Evolutionary conservation across 2,329 filamentous ascomycete species (phyloP).

Genomic region (Penicillium sp.): DNA sequence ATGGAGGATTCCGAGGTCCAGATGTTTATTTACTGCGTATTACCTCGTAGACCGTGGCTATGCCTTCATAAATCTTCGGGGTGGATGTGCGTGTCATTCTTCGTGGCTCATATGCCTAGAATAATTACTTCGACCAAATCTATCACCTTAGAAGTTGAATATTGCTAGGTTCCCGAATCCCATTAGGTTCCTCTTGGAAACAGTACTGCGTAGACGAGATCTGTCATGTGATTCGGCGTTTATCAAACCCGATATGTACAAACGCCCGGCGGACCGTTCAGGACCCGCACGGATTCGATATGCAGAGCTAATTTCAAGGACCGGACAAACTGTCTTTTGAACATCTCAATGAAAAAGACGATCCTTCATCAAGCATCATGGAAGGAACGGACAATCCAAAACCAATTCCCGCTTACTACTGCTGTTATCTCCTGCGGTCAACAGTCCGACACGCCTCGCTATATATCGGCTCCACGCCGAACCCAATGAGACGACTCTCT

Average conservation of each 20-base stretch:
- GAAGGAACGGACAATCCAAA: conserved; percentile 40
- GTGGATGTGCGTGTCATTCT: too few species aligned
- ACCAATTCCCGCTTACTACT: conserved; percentile 81
- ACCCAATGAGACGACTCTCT: conserved; percentile 75
- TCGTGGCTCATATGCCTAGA: too few species aligned
- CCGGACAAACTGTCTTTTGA: background rate
- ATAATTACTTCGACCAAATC: too few species aligned
- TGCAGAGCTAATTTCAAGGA: conserved; percentile 10
- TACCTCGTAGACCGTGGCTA: too few species aligned
- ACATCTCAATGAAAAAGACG: background rate
- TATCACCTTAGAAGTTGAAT: background rate
- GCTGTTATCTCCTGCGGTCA: conserved; percentile 87
- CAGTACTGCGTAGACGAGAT: too few species aligned
- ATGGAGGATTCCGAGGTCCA: too few species aligned
- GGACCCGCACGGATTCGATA: conserved; percentile 8
- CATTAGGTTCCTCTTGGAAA: too few species aligned
- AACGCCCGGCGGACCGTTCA: background rate
- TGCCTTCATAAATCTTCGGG: too few species aligned
- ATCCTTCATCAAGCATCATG: conserved; percentile 15
- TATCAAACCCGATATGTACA: background rate
- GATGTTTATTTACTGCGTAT: too few species aligned
- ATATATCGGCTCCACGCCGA: conserved; percentile 89
- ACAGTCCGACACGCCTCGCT: conserved; percentile 64
- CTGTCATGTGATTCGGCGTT: conserved; percentile 12
- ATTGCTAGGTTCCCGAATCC: background rate